Evolutionary conservation across 352 stramenopile species (phyloP).

Genomic region (Phytopythium cucurbitacearum): DNA sequence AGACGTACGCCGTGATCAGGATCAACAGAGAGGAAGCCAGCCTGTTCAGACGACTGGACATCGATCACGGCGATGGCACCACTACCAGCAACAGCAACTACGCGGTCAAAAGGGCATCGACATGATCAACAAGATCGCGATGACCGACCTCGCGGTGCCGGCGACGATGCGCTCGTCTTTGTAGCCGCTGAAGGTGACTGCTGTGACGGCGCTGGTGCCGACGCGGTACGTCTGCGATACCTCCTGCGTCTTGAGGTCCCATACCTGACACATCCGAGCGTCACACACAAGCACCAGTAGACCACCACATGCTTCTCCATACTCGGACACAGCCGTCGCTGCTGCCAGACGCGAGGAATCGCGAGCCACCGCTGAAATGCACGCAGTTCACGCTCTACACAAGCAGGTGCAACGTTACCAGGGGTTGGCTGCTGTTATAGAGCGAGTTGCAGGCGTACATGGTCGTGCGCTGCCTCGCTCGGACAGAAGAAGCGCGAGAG

Average conservation of each 20-base stretch:
- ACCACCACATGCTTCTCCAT: neutral
- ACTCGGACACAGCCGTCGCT: conserved; percentile 51
- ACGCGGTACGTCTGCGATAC: conserved; percentile 61
- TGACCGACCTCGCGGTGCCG: conserved; percentile 49
- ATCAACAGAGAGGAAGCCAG: conserved; percentile 47
- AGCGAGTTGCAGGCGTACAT: conserved; percentile 15
- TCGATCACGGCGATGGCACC: conserved; percentile 63
- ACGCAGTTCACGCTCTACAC: conserved; percentile 56
- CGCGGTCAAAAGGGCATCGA: neutral
- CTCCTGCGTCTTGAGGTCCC: conserved; percentile 75
- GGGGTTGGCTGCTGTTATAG: neutral
- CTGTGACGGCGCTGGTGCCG: conserved; percentile 57
- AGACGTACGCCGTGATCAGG: conserved; percentile 25
- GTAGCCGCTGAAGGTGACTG: conserved; percentile 62
- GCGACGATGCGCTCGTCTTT: conserved; percentile 72
- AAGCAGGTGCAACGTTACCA: neutral
- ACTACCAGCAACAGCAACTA: conserved; percentile 12
- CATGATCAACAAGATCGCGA: neutral
- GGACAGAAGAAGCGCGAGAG: conserved; percentile 64
- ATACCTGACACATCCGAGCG: conserved; percentile 23
- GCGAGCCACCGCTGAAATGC: conserved; percentile 66
- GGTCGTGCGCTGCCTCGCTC: conserved; percentile 27
- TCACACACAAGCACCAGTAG: neutral
- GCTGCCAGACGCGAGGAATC: conserved; percentile 59
- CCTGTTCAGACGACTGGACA: conserved; percentile 47